Percentiles rank a stretch among this genome's conserved stretches.
Conservation (phyloP, 805 yeast species). For the Candida oleophila region DNA sequence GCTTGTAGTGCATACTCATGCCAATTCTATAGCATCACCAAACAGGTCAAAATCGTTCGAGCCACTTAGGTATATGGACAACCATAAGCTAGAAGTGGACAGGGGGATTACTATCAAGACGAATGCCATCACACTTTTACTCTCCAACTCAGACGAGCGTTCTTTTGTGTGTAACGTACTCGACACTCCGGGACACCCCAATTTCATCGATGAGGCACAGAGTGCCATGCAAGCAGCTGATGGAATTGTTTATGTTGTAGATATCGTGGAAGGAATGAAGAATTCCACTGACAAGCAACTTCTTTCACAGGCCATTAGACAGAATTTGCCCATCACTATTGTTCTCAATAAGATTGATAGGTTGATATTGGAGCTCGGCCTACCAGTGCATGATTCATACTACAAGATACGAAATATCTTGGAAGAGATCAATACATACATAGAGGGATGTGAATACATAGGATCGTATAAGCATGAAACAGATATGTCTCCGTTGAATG, state of each 20-base stretch:
- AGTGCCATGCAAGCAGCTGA: conserved; percentile 61
- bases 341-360: conserved; percentile 84
- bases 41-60: conserved; percentile 36
- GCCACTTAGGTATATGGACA: conserved; percentile 68
- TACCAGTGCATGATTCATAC: conserved; percentile 74
- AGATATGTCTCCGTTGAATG: conserved; percentile 56
- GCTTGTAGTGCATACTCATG: conserved; percentile 66
- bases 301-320: conserved; percentile 50
- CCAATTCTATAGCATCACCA: conserved; percentile 20
- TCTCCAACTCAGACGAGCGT: conserved; percentile 49
- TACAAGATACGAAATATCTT: conserved; percentile 61
- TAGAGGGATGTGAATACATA: conserved; percentile 33
- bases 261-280: conserved; percentile 79
- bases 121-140: conserved; percentile 59
- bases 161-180: conserved; percentile 62
- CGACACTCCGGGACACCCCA: conserved; percentile 92
- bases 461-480: conserved; percentile 23
- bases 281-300: conserved; percentile 50
- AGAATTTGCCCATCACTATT: conserved; percentile 53
- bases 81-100: conserved; percentile 62
- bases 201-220: conserved; percentile 75
- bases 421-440: conserved; percentile 60
- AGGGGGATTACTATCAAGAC: conserved; percentile 69
- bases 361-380: conserved; percentile 71
- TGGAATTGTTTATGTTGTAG: conserved; percentile 69